These are phyloP conservation scores for Pneumocystis oryctolagi DNA, from an alignment of 1,139 yeast genomes.

Conservation along the genomic window DNA sequence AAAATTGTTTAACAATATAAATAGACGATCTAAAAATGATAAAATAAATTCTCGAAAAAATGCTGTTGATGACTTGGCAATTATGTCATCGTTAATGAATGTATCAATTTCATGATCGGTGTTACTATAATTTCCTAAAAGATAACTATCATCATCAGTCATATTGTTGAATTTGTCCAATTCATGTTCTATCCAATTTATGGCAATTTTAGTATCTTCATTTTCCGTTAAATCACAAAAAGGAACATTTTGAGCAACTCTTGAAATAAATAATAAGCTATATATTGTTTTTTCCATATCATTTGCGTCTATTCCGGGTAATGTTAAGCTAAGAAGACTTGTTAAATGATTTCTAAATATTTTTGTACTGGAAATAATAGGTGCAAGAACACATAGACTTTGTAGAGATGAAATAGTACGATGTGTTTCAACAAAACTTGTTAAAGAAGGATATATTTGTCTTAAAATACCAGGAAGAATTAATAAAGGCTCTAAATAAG, in stretches of 20 bases:
- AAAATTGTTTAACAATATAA: slow-evolving; percentile 56
- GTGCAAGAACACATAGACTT: slow-evolving; percentile 48
- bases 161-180: slow-evolving; percentile 23
- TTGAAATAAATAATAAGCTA: slow-evolving; percentile 55
- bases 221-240: slow-evolving; percentile 30
- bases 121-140: neutral
- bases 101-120: slow-evolving; percentile 15
- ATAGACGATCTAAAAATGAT: slow-evolving; percentile 44
- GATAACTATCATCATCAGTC: slow-evolving; percentile 8
- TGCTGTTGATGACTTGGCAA: slow-evolving; percentile 60
- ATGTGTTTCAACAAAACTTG: slow-evolving; percentile 66
- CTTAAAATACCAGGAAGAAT: slow-evolving; percentile 52
- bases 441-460: slow-evolving; percentile 73
- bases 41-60: slow-evolving; percentile 51
- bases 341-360: slow-evolving; percentile 66
- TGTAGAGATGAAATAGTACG: slow-evolving; percentile 62
- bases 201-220: slow-evolving; percentile 43
- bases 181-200: slow-evolving; percentile 50
- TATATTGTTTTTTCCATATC: slow-evolving; percentile 63
- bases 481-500: slow-evolving; percentile 45
- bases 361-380: slow-evolving; percentile 53
- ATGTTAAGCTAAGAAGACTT: slow-evolving; percentile 49
- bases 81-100: slow-evolving; percentile 33
- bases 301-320: slow-evolving; percentile 80
- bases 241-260: slow-evolving; percentile 62